Evolutionary conservation across 352 stramenopile genomes (phyloP).

Genomic region (Pythium brachiatum): DNA sequence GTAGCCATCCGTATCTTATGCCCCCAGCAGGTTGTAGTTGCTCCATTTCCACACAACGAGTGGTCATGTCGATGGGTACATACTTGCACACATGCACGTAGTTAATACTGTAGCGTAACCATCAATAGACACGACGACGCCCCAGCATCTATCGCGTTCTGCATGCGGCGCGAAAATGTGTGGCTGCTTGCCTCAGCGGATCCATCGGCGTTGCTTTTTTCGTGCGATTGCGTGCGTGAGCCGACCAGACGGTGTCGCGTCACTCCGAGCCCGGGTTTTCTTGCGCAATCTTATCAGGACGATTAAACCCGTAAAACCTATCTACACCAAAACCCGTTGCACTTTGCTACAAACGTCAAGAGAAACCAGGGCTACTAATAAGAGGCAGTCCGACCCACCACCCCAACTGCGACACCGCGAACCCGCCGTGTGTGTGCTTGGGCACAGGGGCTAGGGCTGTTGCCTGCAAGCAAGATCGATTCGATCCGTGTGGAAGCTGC

Average conservation of each 20-base stretch:
- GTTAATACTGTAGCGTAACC: neutral
- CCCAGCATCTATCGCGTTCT: neutral
- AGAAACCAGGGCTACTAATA: conserved; percentile 7
- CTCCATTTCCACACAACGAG: neutral
- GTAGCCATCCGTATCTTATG: neutral
- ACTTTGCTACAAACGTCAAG: conserved; percentile 23
- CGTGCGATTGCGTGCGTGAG: conserved; percentile 20
- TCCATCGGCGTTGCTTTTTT: conserved; percentile 2
- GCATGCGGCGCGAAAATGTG: neutral
- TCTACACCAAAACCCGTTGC: conserved; percentile 6
- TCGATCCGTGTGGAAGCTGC: conserved; percentile 16
- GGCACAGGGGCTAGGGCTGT: conserved; percentile 10
- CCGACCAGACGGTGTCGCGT: conserved; percentile 6
- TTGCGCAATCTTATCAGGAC: conserved; percentile 21
- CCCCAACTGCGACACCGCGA: conserved; percentile 19
- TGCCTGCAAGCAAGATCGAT: conserved; percentile 14
- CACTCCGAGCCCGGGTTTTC: conserved; percentile 1
- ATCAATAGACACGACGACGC: conserved; percentile 1
- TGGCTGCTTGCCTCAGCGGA: conserved; percentile 15
- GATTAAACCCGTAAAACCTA: conserved; percentile 6
- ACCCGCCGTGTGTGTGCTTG: conserved; percentile 11
- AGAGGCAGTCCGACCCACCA: neutral
- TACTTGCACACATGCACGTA: neutral
- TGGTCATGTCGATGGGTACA: neutral
- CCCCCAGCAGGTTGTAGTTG: neutral